phyloP scores from a whole-genome alignment of 805 yeast species.

The Huiozyma naganishii region DNA sequence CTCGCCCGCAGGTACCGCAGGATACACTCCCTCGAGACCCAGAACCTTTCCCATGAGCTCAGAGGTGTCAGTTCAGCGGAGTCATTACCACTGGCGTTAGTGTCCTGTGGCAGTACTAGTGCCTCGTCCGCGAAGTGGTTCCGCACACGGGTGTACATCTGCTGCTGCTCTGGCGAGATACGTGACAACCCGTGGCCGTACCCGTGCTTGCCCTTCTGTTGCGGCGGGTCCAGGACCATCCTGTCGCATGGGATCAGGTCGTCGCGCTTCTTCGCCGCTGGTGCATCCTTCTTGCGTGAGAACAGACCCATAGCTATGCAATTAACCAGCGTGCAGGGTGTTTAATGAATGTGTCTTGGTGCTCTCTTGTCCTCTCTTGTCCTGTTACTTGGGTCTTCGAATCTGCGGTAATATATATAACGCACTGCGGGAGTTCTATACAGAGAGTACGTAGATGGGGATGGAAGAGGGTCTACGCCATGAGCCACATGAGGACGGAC shows the following conservation, averaged over 20 bases:
- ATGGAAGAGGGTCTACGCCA: constrained; percentile 27
- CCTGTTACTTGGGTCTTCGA: too few relatives aligned
- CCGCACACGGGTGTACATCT: constrained; percentile 12
- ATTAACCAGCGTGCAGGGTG: neutral
- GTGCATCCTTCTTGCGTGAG: constrained; percentile 3
- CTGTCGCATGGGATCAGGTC: constrained; percentile 17
- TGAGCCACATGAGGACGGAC: constrained; percentile 60
- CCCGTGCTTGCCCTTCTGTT: constrained; percentile 10
- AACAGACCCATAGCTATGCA: constrained; percentile 19
- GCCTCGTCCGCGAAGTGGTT: constrained; percentile 12
- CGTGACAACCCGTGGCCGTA: neutral
- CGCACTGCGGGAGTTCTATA: too few relatives aligned
- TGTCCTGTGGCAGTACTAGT: constrained; percentile 15
- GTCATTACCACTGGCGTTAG: constrained; percentile 30
- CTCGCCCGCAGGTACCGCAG: constrained; percentile 41
- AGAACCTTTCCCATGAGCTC: constrained; percentile 25
- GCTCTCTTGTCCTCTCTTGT: too few relatives aligned
- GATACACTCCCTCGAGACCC: constrained; percentile 42
- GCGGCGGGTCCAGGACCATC: constrained; percentile 16
- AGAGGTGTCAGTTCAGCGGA: constrained; percentile 14
- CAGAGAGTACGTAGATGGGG: too few relatives aligned
- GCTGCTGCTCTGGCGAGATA: constrained; percentile 11
- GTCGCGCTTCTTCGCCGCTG: constrained; percentile 3
- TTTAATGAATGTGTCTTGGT: neutral
- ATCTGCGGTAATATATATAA: too few relatives aligned